Conservation (phyloP, 306 rosid species). For the Benincasa hispida region DNA sequence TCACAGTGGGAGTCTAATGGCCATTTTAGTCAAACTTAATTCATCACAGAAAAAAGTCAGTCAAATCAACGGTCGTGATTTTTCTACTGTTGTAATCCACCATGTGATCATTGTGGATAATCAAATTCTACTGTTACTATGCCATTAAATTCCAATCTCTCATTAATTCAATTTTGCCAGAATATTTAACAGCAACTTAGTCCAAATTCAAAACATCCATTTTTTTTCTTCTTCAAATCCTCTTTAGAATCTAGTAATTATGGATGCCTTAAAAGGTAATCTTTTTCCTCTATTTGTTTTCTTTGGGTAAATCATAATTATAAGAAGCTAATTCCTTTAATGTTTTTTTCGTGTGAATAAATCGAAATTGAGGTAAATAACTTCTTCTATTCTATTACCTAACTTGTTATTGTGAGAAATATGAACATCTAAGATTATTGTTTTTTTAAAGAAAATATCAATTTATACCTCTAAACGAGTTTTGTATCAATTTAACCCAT, state of each 20-base stretch:
- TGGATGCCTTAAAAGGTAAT: neutral
- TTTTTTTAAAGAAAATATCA: too few species aligned
- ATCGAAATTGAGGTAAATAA: too few species aligned
- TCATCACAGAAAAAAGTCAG: constrained; percentile 3
- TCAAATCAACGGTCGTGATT: neutral
- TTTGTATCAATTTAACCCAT: too few species aligned
- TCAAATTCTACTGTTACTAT: constrained; percentile 2
- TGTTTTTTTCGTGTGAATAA: neutral
- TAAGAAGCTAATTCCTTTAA: neutral
- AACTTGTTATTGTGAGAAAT: too few species aligned
- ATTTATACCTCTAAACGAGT: too few species aligned
- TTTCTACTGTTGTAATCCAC: neutral
- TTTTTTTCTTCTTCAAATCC: neutral
- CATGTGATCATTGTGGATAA: neutral
- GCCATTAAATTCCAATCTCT: neutral
- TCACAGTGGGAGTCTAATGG: constrained; percentile 15
- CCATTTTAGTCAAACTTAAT: neutral
- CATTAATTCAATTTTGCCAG: neutral
- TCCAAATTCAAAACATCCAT: neutral
- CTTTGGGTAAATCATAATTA: neutral
- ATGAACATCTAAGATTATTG: too few species aligned
- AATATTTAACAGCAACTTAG: constrained; percentile 1
- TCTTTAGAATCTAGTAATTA: neutral
- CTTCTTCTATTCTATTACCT: neutral
- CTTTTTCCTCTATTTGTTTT: neutral